Percentiles rank a stretch among this genome's conserved stretches.
phyloP scores from a whole-genome alignment of 75 land plant species.

The Sequoia sempervirens region DNA sequence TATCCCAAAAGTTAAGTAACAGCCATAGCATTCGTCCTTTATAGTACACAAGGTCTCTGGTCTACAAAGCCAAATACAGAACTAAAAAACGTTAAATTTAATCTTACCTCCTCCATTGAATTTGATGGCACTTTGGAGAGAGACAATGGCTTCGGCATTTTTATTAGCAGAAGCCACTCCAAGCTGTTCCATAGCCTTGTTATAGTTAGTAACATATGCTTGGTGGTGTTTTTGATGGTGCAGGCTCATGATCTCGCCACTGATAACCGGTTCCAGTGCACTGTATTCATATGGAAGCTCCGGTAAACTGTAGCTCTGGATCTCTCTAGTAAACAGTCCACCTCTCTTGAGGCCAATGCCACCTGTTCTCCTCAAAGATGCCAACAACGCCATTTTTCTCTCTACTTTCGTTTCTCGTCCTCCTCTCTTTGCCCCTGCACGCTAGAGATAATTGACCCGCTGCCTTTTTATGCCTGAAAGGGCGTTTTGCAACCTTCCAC shows the following conservation, averaged over 20 bases:
- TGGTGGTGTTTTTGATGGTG: slow-evolving; percentile 98
- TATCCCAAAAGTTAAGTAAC: background rate
- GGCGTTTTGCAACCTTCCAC: background rate
- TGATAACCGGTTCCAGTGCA: slow-evolving; percentile 86
- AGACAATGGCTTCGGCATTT: slow-evolving; percentile 52
- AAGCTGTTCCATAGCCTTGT: slow-evolving; percentile 88
- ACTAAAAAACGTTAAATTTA: background rate
- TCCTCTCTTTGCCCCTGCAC: background rate
- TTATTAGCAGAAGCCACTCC: slow-evolving; percentile 43
- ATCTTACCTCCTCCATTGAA: slow-evolving; percentile 95
- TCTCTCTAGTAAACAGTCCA: background rate
- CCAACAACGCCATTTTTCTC: background rate
- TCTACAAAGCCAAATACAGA: background rate
- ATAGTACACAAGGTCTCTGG: background rate
- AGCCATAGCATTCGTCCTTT: background rate
- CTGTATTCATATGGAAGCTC: slow-evolving; percentile 89
- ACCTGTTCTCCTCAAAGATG: background rate
- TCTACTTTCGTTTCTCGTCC: background rate
- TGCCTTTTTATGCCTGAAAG: background rate
- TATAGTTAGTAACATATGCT: slow-evolving; percentile 83
- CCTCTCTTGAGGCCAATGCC: background rate
- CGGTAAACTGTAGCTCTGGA: slow-evolving; percentile 36
- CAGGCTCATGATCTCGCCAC: slow-evolving; percentile 90
- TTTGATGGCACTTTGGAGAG: slow-evolving; percentile 84
- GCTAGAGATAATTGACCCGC: background rate